Evolutionary conservation across 2,329 filamentous ascomycete genomes (phyloP).

Genomic region (Ceratocystis lukuohia): DNA sequence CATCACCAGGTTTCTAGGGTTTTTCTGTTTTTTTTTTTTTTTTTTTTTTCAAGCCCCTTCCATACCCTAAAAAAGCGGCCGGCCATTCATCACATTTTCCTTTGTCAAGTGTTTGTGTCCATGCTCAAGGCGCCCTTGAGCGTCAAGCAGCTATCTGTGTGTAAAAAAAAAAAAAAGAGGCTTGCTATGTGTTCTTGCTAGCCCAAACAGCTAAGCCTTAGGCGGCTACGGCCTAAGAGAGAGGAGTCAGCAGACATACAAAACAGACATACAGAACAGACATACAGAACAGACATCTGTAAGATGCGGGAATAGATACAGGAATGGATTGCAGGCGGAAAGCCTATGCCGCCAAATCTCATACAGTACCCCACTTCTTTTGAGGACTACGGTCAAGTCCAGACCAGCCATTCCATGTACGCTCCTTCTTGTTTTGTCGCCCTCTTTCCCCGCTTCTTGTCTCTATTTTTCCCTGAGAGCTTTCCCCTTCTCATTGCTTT

Average conservation of each 20-base stretch:
- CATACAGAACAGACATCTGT: background rate
- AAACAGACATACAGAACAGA: background rate
- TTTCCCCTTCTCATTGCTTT: background rate
- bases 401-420: background rate
- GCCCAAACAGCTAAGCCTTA: too few relatives aligned
- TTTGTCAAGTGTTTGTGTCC: background rate
- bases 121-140: background rate
- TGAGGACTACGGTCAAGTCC: background rate
- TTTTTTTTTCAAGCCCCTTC: background rate
- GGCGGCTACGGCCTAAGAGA: too few relatives aligned
- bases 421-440: background rate
- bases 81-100: background rate
- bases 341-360: background rate
- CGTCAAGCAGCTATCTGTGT: background rate
- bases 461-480: background rate
- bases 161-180: background rate
- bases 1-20: background rate
- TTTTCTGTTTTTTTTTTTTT: background rate
- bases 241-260: background rate
- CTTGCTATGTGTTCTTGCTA: background rate
- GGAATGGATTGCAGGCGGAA: background rate
- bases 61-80: background rate
- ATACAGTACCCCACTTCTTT: background rate
- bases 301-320: background rate
- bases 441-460: slow-evolving; percentile 2